Percentiles rank a stretch among this genome's conserved stretches.
Conservation (phyloP, 2,329 filamentous ascomycete species). For the Rutstroemia sp. region DNA sequence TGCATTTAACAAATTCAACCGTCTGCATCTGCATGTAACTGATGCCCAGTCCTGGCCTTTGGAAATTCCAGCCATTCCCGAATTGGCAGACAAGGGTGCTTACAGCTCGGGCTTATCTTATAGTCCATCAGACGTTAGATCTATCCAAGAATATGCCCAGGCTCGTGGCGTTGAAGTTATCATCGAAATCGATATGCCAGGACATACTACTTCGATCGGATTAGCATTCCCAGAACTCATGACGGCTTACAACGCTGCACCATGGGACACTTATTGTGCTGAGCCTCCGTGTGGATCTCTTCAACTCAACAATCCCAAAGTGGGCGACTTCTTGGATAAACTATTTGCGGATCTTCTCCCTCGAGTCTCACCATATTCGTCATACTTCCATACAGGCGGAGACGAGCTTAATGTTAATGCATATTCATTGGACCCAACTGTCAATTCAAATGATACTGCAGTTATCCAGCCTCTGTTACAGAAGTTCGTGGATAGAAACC, state of each 20-base stretch:
- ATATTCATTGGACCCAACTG: slow-evolving; percentile 65
- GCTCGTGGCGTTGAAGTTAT: slow-evolving; percentile 63
- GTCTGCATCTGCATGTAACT: slow-evolving; percentile 72
- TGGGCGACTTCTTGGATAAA: slow-evolving; percentile 63
- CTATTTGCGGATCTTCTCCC: slow-evolving; percentile 73
- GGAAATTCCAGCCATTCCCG: slow-evolving; percentile 67
- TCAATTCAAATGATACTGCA: slow-evolving; percentile 55
- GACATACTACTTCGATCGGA: slow-evolving; percentile 64
- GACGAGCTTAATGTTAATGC: slow-evolving; percentile 78
- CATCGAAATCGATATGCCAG: slow-evolving; percentile 75
- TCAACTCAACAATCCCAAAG: slow-evolving; percentile 65
- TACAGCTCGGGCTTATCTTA: slow-evolving; percentile 64
- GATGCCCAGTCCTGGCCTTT: slow-evolving; percentile 83
- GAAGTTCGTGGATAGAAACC: slow-evolving; percentile 64
- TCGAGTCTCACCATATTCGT: slow-evolving; percentile 57
- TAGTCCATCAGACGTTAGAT: slow-evolving; percentile 52
- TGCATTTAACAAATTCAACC: slow-evolving; percentile 76
- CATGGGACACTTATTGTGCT: slow-evolving; percentile 52
- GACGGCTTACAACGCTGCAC: slow-evolving; percentile 51
- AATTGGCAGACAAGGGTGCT: slow-evolving; percentile 64
- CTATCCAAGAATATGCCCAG: slow-evolving; percentile 64
- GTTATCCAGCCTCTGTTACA: slow-evolving; percentile 72
- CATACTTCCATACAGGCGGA: slow-evolving; percentile 80
- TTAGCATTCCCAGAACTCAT: slow-evolving; percentile 65
- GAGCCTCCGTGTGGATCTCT: slow-evolving; percentile 63